These are phyloP conservation scores for Nicotiana tabacum DNA, from an alignment of 257 asterid genomes.

Conservation along the genomic window DNA sequence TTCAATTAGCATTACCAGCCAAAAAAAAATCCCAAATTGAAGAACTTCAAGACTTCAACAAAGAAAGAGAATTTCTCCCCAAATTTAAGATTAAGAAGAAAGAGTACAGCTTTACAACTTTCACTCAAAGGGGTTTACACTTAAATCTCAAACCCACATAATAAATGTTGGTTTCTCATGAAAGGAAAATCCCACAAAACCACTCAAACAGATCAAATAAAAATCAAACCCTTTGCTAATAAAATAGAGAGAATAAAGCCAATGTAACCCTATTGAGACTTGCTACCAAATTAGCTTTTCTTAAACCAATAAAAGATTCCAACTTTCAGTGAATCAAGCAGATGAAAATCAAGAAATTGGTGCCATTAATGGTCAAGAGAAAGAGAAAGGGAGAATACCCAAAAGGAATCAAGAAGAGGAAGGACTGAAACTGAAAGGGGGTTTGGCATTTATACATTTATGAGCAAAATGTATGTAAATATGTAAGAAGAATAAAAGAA, in stretches of 20 bases:
- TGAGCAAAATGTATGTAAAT: not conserved
- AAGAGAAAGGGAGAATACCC: slow-evolving; percentile 7
- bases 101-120: not conserved
- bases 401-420: slow-evolving; percentile 15
- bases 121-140: not conserved
- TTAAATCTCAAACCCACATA: not conserved
- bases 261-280: slow-evolving; percentile 16
- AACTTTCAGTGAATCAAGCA: slow-evolving; percentile 13
- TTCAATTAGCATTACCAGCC: slow-evolving; percentile 37
- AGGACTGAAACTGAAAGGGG: slow-evolving; percentile 20
- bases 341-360: slow-evolving; percentile 17
- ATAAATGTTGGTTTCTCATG: not conserved
- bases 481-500: slow-evolving; percentile 5
- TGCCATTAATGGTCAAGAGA: slow-evolving; percentile 10
- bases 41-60: slow-evolving; percentile 3
- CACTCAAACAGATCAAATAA: slow-evolving; percentile 16
- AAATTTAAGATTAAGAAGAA: not conserved
- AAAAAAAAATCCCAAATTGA: slow-evolving; percentile 18
- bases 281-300: slow-evolving; percentile 9
- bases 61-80: not conserved
- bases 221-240: not conserved
- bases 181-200: not conserved
- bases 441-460: slow-evolving; percentile 8
- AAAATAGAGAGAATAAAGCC: not conserved
- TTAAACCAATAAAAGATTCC: not conserved